A percentile compares a stretch with the other conserved stretches of the same genome.
Evolutionary conservation across 1,139 yeast genomes (phyloP).

Genomic region (Hyphopichia wangnamkhiaoensis): DNA sequence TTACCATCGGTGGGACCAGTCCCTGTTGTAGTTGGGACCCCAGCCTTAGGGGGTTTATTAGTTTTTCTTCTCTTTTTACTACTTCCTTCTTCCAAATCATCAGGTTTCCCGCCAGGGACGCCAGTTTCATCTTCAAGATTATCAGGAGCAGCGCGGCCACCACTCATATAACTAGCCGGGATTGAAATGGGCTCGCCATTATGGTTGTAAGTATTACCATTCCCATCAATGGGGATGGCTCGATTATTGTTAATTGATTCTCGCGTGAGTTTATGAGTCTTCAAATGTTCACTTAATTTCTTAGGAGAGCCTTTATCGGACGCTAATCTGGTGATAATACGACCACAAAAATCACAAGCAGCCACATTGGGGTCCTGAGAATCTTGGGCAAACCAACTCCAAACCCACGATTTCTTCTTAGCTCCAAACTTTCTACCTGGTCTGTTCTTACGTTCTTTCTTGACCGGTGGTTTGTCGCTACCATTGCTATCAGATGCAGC

Average conservation of each 20-base stretch:
- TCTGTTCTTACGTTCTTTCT: constrained; percentile 36
- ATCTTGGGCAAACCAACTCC: constrained; percentile 63
- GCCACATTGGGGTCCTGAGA: constrained; percentile 49
- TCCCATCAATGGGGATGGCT: constrained; percentile 39
- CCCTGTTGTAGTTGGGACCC: constrained; percentile 4
- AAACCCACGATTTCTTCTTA: constrained; percentile 61
- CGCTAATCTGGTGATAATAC: constrained; percentile 45
- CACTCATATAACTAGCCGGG: constrained; percentile 4
- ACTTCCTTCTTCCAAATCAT: constrained; percentile 2
- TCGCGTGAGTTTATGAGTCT: constrained; percentile 51
- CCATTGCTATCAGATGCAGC: not conserved
- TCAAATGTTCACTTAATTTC: constrained; percentile 57
- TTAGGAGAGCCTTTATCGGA: constrained; percentile 63
- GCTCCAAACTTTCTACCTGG: constrained; percentile 61
- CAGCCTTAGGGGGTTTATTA: constrained; percentile 6
- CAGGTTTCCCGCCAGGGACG: not conserved
- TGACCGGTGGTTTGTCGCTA: no score
- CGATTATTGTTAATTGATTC: constrained; percentile 38
- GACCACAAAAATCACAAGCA: constrained; percentile 55
- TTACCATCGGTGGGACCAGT: not conserved
- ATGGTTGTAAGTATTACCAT: constrained; percentile 35
- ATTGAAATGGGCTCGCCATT: constrained; percentile 26
- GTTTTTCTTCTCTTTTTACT: constrained; percentile 5
- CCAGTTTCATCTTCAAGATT: not conserved
- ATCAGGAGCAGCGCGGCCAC: not conserved